A percentile compares a stretch with the other conserved stretches of the same genome.
Conservation (phyloP, 495 filamentous ascomycete genomes). For the Aspergillus bertholletiae region DNA sequence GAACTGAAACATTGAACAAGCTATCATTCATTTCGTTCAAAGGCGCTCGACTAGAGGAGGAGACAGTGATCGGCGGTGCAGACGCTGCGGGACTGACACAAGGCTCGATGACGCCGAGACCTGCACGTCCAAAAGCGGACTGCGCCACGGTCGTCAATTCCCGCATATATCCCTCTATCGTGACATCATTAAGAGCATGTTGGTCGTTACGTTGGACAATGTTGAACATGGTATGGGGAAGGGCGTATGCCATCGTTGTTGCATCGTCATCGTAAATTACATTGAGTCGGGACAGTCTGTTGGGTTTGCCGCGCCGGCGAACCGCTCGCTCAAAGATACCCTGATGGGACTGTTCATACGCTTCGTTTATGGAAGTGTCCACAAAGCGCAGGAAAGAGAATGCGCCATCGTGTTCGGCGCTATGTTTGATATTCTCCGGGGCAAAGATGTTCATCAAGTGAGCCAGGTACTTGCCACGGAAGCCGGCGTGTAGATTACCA, state of each 20-base stretch:
- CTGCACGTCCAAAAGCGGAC: slow-evolving; percentile 59
- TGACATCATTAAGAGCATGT: slow-evolving; percentile 64
- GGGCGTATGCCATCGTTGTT: slow-evolving; percentile 43
- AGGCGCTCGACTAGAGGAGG: slow-evolving; percentile 65
- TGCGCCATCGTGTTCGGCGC: slow-evolving; percentile 49
- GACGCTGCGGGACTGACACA: slow-evolving; percentile 70
- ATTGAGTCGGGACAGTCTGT: slow-evolving; percentile 50
- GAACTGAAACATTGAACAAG: slow-evolving; percentile 74
- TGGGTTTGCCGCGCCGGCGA: slow-evolving; percentile 41
- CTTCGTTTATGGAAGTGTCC: slow-evolving; percentile 71
- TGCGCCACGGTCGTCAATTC: slow-evolving; percentile 78
- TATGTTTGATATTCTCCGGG: slow-evolving; percentile 69
- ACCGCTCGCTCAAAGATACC: slow-evolving; percentile 63
- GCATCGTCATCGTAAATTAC: slow-evolving; percentile 62
- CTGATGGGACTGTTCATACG: slow-evolving; percentile 60
- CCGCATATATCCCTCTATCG: slow-evolving; percentile 66
- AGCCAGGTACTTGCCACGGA: slow-evolving; percentile 65
- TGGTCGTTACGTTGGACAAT: slow-evolving; percentile 69
- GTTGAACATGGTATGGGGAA: slow-evolving; percentile 74
- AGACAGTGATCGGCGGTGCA: slow-evolving; percentile 83
- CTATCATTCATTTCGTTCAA: slow-evolving; percentile 65
- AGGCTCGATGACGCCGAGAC: slow-evolving; percentile 74
- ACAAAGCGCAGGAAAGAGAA: slow-evolving; percentile 93
- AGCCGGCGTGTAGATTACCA: slow-evolving; percentile 72
- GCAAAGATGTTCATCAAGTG: slow-evolving; percentile 89